Evolutionary conservation across 2,329 filamentous ascomycete genomes (phyloP), one percentile per base, ranked within the genome.

Genomic region (Paecilomyces variotii): DNA sequence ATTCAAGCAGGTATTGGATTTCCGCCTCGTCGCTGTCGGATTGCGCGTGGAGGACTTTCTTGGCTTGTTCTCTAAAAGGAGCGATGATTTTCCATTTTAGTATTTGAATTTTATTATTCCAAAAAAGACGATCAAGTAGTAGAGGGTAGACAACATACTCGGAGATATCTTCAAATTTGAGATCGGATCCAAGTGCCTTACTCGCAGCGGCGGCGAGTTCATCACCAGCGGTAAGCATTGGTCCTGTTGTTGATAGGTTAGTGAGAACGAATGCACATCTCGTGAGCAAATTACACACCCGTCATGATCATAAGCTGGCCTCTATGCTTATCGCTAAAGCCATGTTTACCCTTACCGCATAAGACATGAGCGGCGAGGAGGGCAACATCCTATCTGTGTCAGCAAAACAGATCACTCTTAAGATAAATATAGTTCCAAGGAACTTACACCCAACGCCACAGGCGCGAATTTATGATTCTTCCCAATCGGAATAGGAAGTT

Each of bases 261-360:
- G 49, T 2, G n/a, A 53, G 12, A 28, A 45, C 3, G 14, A 3
- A 45, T 35, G 11, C 24, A 55, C 25, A n/a, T 6, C 14, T 19
- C 19, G 27, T 4, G 2, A 30, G 51, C 7, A 26, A 32, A 3
- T 24, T 50, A 28, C 59, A 63, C 64, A 76, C 77, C 77, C 0
- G 79, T 82, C n/a, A 81, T 62, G 6, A 78, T 70, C 73, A 82
- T 81, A 64, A 82, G 75, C 67, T 82, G 79, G 12, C 80, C 80
- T n/a, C 80, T 76, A 62, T 80, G 77, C 58, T 69, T 71, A 62
- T 82, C 79, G 58, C 78, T 76, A 55, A 82, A 81, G 0, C 79
- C 80, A 53, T 82, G 72, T 54, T 74, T 69, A 2, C 80, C 80
- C 61, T 80, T 77, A 10, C 79, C 76, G 0, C 73, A 72, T 25